These are phyloP conservation scores for Rhizodiscina lignyota DNA, from an alignment of 495 filamentous ascomycete species.

Conservation along the genomic window DNA sequence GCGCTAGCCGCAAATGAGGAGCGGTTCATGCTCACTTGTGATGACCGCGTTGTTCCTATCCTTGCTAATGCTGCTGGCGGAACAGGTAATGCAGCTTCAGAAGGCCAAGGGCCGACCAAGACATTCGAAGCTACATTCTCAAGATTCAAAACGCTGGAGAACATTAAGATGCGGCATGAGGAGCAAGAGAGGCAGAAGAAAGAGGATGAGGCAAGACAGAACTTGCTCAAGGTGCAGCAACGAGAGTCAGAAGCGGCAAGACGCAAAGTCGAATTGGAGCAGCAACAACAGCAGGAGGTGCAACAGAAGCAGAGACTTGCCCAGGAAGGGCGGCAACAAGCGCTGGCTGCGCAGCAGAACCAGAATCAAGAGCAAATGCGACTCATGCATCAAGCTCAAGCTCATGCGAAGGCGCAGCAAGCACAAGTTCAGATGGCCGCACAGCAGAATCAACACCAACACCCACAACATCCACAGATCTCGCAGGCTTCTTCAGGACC, in stretches of 20 bases:
- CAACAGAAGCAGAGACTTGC: constrained; percentile 19
- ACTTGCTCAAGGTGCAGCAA: constrained; percentile 33
- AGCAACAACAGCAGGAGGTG: constrained; percentile 21
- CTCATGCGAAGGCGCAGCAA: constrained; percentile 18
- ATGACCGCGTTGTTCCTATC: constrained; percentile 73
- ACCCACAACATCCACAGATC: constrained; percentile 16
- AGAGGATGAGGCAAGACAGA: constrained; percentile 38
- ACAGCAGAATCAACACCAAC: constrained; percentile 27
- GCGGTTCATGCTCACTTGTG: constrained; percentile 81
- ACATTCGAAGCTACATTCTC: constrained; percentile 79
- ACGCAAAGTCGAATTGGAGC: constrained; percentile 11
- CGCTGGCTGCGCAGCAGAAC: constrained; percentile 2
- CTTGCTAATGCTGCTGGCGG: constrained; percentile 40
- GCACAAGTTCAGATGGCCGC: background rate
- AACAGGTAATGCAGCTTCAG: constrained; percentile 43
- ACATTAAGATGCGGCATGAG: constrained; percentile 61
- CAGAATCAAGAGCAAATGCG: constrained; percentile 18
- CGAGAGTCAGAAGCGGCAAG: constrained; percentile 10
- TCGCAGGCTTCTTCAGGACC: constrained; percentile 13
- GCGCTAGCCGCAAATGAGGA: constrained; percentile 77
- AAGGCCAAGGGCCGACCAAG: constrained; percentile 51
- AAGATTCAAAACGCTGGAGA: constrained; percentile 73
- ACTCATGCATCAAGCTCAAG: constrained; percentile 18
- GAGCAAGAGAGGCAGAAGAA: constrained; percentile 49
- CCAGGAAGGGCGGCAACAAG: constrained; percentile 13